Base-by-base conservation (phyloP, 805 yeast species). In the Pichia eremophila region DNA sequence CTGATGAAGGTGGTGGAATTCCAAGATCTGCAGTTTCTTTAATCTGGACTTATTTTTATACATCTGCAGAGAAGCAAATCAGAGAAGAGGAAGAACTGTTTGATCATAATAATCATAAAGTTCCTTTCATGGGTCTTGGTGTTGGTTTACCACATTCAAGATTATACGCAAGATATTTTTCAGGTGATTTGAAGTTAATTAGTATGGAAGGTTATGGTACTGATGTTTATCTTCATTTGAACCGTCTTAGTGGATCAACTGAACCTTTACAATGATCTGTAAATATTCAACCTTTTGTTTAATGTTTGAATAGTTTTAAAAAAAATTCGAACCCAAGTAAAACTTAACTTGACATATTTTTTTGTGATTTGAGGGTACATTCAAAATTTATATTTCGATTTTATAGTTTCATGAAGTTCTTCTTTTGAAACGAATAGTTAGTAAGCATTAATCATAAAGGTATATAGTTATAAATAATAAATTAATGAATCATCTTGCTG, bases 131-230 rank as follows among this genome's bases (percentile, higher is more conserved):
- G 45, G 96, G 96, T 0, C 83, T 85, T 55, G 96, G 96, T 29
- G 90, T 88, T 59, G 96, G 96, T 0, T 71, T 88, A 56, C 95
- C 96, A 2, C 81, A 89, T 46, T 83, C 93, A 43, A 67, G 96
- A 49, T 71, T 88, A 37, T 89, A 89, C 56, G 90, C 96, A 2
- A 80, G 90, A 53, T 88, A 88, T 62, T 88, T 89, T 61, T 95
- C 95, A 8, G 95, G 95, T 4, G 96, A 89, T 58, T 74, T 88
- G 63, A 84, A 83, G 60, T 72, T 89, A 58, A 88, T 87, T 47
- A 79, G 88, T 34, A 86, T 89, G 95, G 96, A 88, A 65, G 95
- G 95, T 9, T 86, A 88, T 59, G 96, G 96, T 15, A 88, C 96
- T 1, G 96, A 88, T 61, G 96, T 86, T 2, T 89, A 88, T 58